Base-by-base conservation (phyloP, 371 early-diverging fungal species). In the Thermomucor indicae-seudaticae region DNA sequence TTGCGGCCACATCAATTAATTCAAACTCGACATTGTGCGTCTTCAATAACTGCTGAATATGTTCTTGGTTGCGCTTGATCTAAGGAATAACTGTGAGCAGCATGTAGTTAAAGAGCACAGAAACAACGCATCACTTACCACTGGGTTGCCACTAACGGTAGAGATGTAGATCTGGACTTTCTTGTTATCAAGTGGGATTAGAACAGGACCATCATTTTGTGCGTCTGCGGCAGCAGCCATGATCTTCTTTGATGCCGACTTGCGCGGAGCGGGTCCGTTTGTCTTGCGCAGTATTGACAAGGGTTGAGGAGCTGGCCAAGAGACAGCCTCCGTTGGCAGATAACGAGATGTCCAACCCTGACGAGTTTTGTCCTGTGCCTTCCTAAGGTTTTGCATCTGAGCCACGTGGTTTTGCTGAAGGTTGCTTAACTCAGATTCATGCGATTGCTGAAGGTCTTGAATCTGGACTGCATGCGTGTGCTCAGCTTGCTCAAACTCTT, bases 401-500 rank as follows among this genome's bases (percentile, higher is more conserved):
- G 53, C 57, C 31, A 64, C 55, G 49, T 75, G 76, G 29, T 62
- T 53, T 17, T 62, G 47, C 49, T 69, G 47, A 24, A 75, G 51
- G 47, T 59, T 44, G 5, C 57, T 40, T 11, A 72, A 38, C 39
- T 69, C 70, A 3, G 54, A 53, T 43, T 72, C 56, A 47, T 75
- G 76, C 14, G 65, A 64, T 43, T 67, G 47, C 38, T 75, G 60
- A n/a, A 75, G 38, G 25, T 59, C 51, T 43, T 75, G 53, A 1
- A 75, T 60, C 43, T 70, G 57, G 6, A 65, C 67, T 20, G 60
- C 51, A 31, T 67, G 60, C 6, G 60, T 51, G 24, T 75, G 70
- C 29, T 75, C 67, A 16, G 65, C 64, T 38, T 65, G 62, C 27
- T 75, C 76, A 48, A 93, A 84, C 63, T 91, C 91, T 19, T 84